Evolutionary conservation across 805 yeast species (phyloP).

Genomic region (Cephaloascus albidus): DNA sequence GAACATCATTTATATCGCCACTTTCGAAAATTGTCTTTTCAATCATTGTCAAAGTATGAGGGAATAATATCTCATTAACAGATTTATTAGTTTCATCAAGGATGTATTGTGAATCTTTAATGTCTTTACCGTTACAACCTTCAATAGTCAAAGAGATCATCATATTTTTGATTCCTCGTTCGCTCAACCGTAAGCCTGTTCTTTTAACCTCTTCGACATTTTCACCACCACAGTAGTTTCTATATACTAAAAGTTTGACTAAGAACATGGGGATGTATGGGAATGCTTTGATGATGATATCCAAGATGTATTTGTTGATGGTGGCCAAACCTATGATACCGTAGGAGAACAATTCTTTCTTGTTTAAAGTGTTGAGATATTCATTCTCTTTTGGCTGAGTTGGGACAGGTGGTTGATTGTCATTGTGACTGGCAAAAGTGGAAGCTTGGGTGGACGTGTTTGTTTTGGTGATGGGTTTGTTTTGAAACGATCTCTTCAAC

Average conservation of each 20-base stretch:
- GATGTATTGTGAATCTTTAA: slow-evolving; percentile 49
- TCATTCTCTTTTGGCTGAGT: slow-evolving; percentile 4
- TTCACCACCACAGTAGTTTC: slow-evolving; percentile 88
- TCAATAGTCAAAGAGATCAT: slow-evolving; percentile 92
- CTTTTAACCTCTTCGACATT: slow-evolving; percentile 55
- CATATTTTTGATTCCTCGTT: slow-evolving; percentile 84
- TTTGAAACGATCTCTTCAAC: not conserved
- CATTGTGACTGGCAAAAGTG: not conserved
- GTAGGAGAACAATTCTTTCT: slow-evolving; percentile 50
- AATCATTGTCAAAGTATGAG: slow-evolving; percentile 59
- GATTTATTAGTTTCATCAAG: slow-evolving; percentile 58
- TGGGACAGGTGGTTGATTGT: not conserved
- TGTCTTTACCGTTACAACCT: slow-evolving; percentile 74
- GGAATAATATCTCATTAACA: slow-evolving; percentile 56
- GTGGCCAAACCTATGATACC: slow-evolving; percentile 66
- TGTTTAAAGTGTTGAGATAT: slow-evolving; percentile 45
- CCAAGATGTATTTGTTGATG: slow-evolving; percentile 49
- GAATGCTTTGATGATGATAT: slow-evolving; percentile 53
- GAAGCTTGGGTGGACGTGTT: not conserved
- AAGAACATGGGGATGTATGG: slow-evolving; percentile 65
- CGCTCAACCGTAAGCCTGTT: slow-evolving; percentile 59
- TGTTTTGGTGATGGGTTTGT: not conserved
- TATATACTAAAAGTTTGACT: slow-evolving; percentile 66
- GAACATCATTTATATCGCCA: slow-evolving; percentile 52
- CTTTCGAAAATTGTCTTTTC: slow-evolving; percentile 20